Conservation (phyloP, 495 filamentous ascomycete species). For the Usnea hakonensis region DNA sequence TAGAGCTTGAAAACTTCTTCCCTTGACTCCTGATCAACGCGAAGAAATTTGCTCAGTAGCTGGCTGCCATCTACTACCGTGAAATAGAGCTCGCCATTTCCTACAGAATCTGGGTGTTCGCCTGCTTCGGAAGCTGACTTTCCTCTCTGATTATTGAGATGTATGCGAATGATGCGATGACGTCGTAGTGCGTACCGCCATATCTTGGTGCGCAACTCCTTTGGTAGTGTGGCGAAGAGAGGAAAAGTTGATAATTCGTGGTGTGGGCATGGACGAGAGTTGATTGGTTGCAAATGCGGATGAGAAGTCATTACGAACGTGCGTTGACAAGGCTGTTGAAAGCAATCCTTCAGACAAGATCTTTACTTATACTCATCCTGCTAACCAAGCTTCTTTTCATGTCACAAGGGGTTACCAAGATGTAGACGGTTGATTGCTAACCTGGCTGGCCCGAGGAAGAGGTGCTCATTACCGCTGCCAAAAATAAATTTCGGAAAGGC, state of each 20-base stretch:
- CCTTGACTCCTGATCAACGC: background rate
- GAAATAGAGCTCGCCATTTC: constrained; percentile 6
- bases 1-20: background rate
- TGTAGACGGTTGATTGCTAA: too few species aligned
- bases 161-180: background rate
- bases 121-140: constrained; percentile 5
- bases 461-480: too few species aligned
- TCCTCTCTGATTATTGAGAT: constrained; percentile 3
- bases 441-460: too few species aligned
- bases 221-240: constrained; percentile 3
- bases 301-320: background rate
- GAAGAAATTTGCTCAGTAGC: constrained; percentile 3
- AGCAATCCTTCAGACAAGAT: too few species aligned
- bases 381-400: too few species aligned
- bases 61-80: constrained; percentile 3
- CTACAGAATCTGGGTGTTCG: background rate
- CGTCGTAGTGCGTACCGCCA: constrained; percentile 7
- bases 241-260: background rate
- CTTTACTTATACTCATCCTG: too few species aligned
- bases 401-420: too few species aligned
- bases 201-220: constrained; percentile 6
- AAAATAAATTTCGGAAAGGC: too few species aligned
- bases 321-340: too few species aligned
- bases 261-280: background rate
- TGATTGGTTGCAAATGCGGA: background rate